phyloP scores from a whole-genome alignment of 257 asterid genomes.

The Forsythia viridissima region DNA sequence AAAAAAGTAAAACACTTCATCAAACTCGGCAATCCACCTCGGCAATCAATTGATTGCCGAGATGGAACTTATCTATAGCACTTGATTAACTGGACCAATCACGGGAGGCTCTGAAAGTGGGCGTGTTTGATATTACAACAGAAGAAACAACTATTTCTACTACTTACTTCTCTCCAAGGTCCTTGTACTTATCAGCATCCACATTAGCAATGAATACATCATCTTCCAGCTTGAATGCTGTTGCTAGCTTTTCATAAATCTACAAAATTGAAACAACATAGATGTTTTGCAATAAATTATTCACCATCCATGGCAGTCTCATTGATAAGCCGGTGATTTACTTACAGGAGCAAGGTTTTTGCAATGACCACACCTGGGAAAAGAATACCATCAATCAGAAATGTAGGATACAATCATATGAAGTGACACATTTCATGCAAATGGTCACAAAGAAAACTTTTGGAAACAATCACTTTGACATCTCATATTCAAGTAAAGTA shows the following conservation, averaged over 20 bases:
- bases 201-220: slow-evolving; percentile 82
- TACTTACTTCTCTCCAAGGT: slow-evolving; percentile 79
- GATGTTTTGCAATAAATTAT: too few species aligned
- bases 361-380: too few species aligned
- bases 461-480: not conserved
- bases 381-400: too few species aligned
- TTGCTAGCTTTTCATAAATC: slow-evolving; percentile 84
- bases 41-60: too few species aligned
- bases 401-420: too few species aligned
- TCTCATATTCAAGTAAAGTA: slow-evolving; percentile 1
- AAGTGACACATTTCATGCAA: too few species aligned
- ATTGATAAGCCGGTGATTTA: too few species aligned
- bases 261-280: slow-evolving; percentile 32
- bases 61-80: not conserved
- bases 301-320: too few species aligned
- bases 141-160: not conserved
- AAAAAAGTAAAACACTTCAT: too few species aligned
- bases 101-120: not conserved
- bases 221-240: slow-evolving; percentile 70
- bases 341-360: too few species aligned
- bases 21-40: too few species aligned
- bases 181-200: slow-evolving; percentile 86
- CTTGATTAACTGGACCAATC: not conserved
- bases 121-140: not conserved
- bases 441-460: too few species aligned